phyloP scores from a whole-genome alignment of 1,284 basidiomycete species.

The Jaminaea rosea region DNA sequence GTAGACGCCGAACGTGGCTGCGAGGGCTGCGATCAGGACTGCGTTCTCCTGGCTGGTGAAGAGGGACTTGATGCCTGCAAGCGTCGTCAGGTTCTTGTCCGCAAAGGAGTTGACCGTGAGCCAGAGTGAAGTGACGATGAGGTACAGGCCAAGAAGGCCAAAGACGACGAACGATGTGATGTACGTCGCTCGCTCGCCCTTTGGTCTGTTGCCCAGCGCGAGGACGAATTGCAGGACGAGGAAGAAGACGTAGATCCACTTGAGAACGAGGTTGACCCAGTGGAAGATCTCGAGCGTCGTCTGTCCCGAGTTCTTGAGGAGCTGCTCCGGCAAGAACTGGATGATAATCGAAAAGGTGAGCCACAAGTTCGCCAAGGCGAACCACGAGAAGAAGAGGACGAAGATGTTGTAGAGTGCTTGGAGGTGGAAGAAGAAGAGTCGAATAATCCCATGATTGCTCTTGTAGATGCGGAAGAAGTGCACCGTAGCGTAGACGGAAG shows the following conservation, averaged over 20 bases:
- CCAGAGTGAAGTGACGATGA: conserved; percentile 41
- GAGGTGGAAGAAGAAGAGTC: conserved; percentile 89
- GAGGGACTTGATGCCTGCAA: conserved; percentile 15
- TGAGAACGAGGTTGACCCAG: conserved; percentile 66
- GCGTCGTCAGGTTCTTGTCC: not conserved
- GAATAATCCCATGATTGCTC: conserved; percentile 66
- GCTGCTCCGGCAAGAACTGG: conserved; percentile 64
- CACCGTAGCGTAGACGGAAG: conserved; percentile 77
- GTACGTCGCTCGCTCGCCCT: conserved; percentile 78
- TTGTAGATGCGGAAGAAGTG: conserved; percentile 90
- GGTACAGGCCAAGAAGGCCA: conserved; percentile 40
- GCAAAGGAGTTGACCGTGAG: conserved; percentile 32
- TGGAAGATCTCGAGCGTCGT: conserved; percentile 60
- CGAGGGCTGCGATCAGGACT: conserved; percentile 41
- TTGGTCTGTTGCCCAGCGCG: conserved; percentile 80
- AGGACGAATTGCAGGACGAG: conserved; percentile 84
- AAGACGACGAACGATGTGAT: conserved; percentile 65
- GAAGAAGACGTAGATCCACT: conserved; percentile 78
- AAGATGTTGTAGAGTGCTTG: conserved; percentile 86
- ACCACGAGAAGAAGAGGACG: conserved; percentile 87
- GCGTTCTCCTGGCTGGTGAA: conserved; percentile 29
- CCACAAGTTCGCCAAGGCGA: conserved; percentile 83
- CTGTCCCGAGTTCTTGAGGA: conserved; percentile 65
- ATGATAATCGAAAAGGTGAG: conserved; percentile 93
- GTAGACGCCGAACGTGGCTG: conserved; percentile 47